Evolutionary conservation across 257 asterid species (phyloP).

Genomic region (Solanum verrucosum): DNA sequence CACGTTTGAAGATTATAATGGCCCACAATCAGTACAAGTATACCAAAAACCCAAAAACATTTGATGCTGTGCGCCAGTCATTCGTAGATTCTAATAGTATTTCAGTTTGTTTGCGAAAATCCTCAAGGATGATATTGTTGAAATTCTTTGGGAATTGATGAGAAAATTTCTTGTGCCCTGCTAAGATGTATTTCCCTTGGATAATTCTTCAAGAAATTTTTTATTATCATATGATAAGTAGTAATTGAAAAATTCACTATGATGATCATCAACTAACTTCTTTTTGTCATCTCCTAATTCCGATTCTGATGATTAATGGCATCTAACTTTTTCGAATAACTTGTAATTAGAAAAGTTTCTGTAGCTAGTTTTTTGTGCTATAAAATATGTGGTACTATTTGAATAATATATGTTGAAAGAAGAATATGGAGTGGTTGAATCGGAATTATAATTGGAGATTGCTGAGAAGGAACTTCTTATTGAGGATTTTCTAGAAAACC

Average conservation of each 20-base stretch:
- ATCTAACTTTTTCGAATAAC: background rate
- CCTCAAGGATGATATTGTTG: background rate
- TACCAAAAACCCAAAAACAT: background rate
- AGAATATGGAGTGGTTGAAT: background rate
- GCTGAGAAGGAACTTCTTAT: background rate
- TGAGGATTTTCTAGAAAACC: background rate
- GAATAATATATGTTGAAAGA: background rate
- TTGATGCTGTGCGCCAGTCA: rapidly evolving
- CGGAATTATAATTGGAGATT: background rate
- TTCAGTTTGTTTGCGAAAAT: background rate
- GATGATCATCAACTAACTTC: background rate
- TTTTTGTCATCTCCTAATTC: background rate
- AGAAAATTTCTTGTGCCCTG: background rate
- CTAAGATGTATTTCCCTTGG: too few relatives aligned
- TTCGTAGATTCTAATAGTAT: background rate
- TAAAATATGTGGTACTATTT: background rate
- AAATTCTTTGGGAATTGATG: background rate
- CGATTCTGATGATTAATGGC: too few relatives aligned
- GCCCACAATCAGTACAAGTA: background rate
- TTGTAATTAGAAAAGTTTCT: too few relatives aligned
- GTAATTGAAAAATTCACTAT: background rate
- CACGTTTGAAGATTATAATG: background rate
- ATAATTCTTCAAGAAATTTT: too few relatives aligned
- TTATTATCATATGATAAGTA: background rate
- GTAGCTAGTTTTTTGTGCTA: background rate